Conservation (phyloP, 1,284 basidiomycete genomes). For the Tranzscheliella williamsii region DNA sequence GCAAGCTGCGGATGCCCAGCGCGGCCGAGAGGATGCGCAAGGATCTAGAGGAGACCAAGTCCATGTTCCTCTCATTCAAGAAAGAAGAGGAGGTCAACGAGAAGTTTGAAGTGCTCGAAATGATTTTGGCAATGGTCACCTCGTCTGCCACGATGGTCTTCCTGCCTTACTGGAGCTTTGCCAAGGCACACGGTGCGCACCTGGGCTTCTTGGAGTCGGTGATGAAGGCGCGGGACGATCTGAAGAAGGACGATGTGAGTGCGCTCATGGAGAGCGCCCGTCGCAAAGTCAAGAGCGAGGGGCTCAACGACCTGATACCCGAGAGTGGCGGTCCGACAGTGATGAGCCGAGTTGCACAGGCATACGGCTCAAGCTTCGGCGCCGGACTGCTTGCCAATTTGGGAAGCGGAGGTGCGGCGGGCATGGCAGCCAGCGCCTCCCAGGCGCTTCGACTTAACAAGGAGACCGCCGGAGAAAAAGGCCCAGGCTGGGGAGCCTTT, state of each 20-base stretch:
- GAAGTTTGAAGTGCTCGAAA: constrained; percentile 84
- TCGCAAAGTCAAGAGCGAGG: constrained; percentile 73
- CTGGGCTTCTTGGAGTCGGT: constrained; percentile 85
- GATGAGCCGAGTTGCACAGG: constrained; percentile 49
- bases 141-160: constrained; percentile 91
- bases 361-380: constrained; percentile 26
- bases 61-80: constrained; percentile 81
- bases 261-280: constrained; percentile 94
- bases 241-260: constrained; percentile 81
- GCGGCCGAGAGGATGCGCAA: constrained; percentile 79
- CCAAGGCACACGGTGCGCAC: constrained; percentile 92
- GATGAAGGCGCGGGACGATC: constrained; percentile 85
- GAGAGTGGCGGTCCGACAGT: constrained; percentile 47
- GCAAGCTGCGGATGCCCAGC: constrained; percentile 84
- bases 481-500: constrained; percentile 3
- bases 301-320: constrained; percentile 49
- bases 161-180: constrained; percentile 87
- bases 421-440: constrained; percentile 25
- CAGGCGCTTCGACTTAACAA: constrained; percentile 12
- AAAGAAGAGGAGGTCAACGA: constrained; percentile 77
- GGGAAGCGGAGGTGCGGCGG: constrained; percentile 19
- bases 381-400: constrained; percentile 29
- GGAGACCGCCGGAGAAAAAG: neutral
- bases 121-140: constrained; percentile 74
- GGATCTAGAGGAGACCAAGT: constrained; percentile 77